A percentile compares a stretch with the other conserved stretches of the same genome.
Evolutionary conservation across 1,284 basidiomycete genomes (phyloP).

Genomic region (Moesziomyces globuligerus): DNA sequence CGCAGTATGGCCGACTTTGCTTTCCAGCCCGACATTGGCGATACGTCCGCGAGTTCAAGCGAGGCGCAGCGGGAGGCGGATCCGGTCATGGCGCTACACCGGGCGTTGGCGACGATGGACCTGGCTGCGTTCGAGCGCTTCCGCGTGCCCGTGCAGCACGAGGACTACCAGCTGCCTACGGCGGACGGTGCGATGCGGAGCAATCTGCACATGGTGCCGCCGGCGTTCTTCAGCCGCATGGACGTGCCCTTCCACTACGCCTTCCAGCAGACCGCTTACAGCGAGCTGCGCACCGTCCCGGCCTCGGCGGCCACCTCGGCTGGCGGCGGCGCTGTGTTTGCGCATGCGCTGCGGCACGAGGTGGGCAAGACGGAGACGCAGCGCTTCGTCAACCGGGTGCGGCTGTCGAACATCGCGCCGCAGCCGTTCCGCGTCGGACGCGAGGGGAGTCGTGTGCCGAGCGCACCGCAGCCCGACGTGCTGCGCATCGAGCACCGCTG

Average conservation of each 20-base stretch:
- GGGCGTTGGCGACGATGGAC: conserved; percentile 54
- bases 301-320: conserved; percentile 1
- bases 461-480: conserved; percentile 23
- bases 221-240: conserved; percentile 57
- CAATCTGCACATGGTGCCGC: conserved; percentile 58
- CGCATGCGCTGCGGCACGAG: conserved; percentile 6
- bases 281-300: conserved; percentile 42
- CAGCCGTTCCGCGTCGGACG: conserved; percentile 33
- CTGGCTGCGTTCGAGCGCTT: conserved; percentile 43
- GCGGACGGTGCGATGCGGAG: conserved; percentile 10
- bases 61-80: conserved; percentile 14
- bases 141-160: conserved; percentile 30
- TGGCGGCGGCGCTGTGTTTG: no score
- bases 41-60: no score
- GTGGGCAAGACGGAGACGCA: conserved; percentile 13
- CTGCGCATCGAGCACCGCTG: conserved; percentile 30
- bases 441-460: conserved; percentile 17
- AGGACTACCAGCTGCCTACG: conserved; percentile 43
- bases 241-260: conserved; percentile 55
- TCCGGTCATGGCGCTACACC: conserved; percentile 47
- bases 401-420: conserved; percentile 41
- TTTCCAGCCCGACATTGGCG: conserved; percentile 49
- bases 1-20: conserved; percentile 69
- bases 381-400: conserved; percentile 40
- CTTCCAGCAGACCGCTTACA: conserved; percentile 50